Evolutionary conservation across 305 asterid genomes (phyloP).

Genomic region (Plantago rigida): DNA sequence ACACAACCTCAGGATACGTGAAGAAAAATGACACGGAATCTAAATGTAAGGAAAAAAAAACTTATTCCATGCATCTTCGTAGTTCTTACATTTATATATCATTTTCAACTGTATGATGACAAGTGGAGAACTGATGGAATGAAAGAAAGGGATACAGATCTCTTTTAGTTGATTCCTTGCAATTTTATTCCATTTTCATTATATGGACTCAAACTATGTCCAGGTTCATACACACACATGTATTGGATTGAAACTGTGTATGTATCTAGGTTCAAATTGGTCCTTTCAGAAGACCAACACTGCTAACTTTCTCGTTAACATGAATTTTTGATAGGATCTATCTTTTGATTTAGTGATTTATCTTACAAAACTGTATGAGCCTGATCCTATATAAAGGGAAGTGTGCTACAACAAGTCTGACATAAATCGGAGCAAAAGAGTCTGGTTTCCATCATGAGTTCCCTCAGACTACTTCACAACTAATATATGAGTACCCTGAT

Average conservation of each 20-base stretch:
- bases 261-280: conserved; percentile 13
- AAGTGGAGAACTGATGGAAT: conserved; percentile 21
- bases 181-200: conserved; percentile 20
- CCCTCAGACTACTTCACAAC: conserved; percentile 33
- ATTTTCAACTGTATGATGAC: background rate
- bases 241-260: background rate
- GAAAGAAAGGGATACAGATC: conserved; percentile 16
- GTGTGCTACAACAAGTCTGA: background rate
- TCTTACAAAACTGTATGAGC: background rate
- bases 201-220: conserved; percentile 27
- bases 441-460: conserved; percentile 28
- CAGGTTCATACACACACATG: conserved; percentile 29
- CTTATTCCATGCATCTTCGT: background rate
- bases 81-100: conserved; percentile 4
- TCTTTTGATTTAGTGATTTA: background rate
- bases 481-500: background rate
- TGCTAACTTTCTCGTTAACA: background rate
- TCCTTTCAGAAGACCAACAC: conserved; percentile 4
- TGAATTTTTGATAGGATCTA: background rate
- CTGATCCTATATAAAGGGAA: conserved; percentile 22
- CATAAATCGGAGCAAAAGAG: conserved; percentile 2
- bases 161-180: conserved; percentile 15
- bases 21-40: background rate
- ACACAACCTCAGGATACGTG: background rate
- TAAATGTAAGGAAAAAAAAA: background rate